phyloP scores from a whole-genome alignment of 495 filamentous ascomycete genomes.

The Lasiosphaeria miniovina region DNA sequence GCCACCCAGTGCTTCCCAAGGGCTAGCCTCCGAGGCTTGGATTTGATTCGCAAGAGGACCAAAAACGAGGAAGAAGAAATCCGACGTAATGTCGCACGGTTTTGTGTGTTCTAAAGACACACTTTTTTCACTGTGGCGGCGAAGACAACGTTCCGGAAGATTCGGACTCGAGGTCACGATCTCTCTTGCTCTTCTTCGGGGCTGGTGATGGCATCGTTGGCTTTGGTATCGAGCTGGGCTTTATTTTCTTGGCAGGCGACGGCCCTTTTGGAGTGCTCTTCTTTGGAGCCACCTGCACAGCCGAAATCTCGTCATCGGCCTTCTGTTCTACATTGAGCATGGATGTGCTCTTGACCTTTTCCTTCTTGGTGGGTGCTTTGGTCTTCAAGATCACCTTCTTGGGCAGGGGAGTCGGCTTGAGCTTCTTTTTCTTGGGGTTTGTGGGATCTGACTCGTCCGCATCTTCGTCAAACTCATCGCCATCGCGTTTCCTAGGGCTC shows the following conservation, averaged over 20 bases:
- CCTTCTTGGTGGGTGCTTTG: slow-evolving; percentile 42
- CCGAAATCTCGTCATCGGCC: slow-evolving; percentile 37
- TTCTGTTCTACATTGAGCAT: slow-evolving; percentile 42
- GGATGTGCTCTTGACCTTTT: slow-evolving; percentile 44
- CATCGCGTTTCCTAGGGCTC: slow-evolving; percentile 52
- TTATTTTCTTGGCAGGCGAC: slow-evolving; percentile 48
- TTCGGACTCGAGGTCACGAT: slow-evolving; percentile 47
- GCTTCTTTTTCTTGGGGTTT: slow-evolving; percentile 54
- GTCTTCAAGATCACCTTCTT: slow-evolving; percentile 52
- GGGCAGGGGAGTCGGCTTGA: slow-evolving; percentile 30
- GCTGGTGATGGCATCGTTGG: slow-evolving; percentile 35
- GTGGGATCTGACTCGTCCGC: slow-evolving; percentile 47
- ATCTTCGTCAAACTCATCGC: slow-evolving; percentile 48
- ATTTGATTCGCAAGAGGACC: no score
- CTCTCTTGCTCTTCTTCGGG: slow-evolving; percentile 38
- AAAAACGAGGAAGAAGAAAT: not conserved
- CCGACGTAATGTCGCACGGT: not conserved
- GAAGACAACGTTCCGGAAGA: slow-evolving; percentile 51
- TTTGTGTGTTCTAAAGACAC: not conserved
- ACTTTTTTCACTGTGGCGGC: slow-evolving; percentile 31
- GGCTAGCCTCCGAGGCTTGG: no score
- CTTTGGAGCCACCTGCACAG: slow-evolving; percentile 44
- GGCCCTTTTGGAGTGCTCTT: slow-evolving; percentile 38
- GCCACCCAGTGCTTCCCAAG: no score
- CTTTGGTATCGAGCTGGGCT: slow-evolving; percentile 35